Evolutionary conservation across 495 filamentous ascomycete genomes (phyloP).

Genomic region (Pseudotulostoma volvatum): DNA sequence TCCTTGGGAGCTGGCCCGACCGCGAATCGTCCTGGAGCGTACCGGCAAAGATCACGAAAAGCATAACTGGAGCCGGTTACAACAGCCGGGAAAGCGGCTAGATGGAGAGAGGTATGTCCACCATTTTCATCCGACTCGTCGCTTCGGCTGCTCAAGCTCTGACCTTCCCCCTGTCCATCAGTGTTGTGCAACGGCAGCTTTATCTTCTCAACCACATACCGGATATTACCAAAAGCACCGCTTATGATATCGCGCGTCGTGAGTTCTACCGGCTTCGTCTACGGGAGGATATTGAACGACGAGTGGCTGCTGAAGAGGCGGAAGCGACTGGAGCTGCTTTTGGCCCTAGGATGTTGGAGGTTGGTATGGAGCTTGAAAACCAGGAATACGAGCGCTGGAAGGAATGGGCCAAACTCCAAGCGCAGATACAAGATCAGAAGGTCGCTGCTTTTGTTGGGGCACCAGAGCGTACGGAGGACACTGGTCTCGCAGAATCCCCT

Average conservation of each 20-base stretch:
- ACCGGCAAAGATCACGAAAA: constrained; percentile 63
- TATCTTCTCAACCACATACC: constrained; percentile 57
- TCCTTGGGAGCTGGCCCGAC: constrained; percentile 91
- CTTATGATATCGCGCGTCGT: constrained; percentile 77
- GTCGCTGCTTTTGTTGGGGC: constrained; percentile 17
- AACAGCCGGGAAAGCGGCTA: constrained; percentile 61
- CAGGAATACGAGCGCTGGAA: constrained; percentile 64
- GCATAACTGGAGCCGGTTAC: constrained; percentile 68
- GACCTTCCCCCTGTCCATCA: constrained; percentile 15
- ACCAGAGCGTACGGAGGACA: too few relatives aligned
- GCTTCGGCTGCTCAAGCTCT: background rate
- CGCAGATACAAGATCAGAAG: constrained; percentile 19
- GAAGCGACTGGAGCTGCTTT: constrained; percentile 72
- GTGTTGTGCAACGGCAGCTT: constrained; percentile 84
- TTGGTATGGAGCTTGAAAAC: constrained; percentile 74
- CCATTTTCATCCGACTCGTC: too few relatives aligned
- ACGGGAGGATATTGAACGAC: constrained; percentile 63
- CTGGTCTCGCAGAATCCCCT: too few relatives aligned
- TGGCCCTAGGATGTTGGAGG: constrained; percentile 51
- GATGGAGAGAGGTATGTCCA: constrained; percentile 70
- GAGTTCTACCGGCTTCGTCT: constrained; percentile 83
- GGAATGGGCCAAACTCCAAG: constrained; percentile 49
- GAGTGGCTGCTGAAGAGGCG: constrained; percentile 81
- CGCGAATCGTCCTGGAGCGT: constrained; percentile 66
- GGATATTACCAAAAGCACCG: constrained; percentile 40